A percentile compares a stretch with the other conserved stretches of the same genome.
phyloP scores from a whole-genome alignment of 371 early-diverging fungal species.

The Conidiobolus incongruus region DNA sequence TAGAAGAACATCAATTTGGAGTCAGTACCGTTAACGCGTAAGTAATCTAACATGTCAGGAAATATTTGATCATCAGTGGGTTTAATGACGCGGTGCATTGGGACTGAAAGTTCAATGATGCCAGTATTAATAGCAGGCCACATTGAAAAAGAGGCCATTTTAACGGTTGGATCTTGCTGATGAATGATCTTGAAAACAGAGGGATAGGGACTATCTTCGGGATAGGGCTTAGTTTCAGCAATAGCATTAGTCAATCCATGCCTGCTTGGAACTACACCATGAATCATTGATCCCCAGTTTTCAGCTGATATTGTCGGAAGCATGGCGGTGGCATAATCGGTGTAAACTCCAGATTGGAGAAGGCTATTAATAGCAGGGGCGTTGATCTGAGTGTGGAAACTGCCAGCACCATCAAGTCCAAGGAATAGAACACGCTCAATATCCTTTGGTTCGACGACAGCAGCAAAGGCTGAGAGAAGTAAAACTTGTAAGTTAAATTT shows the following conservation, averaged over 20 bases:
- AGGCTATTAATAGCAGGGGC: neutral
- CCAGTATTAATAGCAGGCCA: conserved; percentile 8
- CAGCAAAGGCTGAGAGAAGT: too few relatives aligned
- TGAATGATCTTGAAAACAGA: conserved; percentile 5
- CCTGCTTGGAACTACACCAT: too few relatives aligned
- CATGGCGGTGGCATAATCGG: neutral
- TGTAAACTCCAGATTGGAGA: neutral
- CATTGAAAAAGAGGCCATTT: conserved; percentile 2
- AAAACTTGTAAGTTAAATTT: too few relatives aligned
- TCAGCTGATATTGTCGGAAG: conserved; percentile 5
- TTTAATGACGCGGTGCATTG: conserved; percentile 1
- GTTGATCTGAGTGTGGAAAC: neutral
- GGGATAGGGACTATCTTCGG: conserved; percentile 7
- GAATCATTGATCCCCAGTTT: conserved; percentile 7
- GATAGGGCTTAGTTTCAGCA: too few relatives aligned
- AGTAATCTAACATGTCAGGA: conserved; percentile 2
- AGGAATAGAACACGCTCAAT: neutral
- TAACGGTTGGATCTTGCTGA: neutral
- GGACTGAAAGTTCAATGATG: conserved; percentile 4
- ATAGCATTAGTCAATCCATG: too few relatives aligned
- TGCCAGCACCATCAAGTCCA: conserved; percentile 1
- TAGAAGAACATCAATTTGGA: conserved; percentile 4
- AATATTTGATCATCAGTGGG: conserved; percentile 1
- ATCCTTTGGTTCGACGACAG: neutral
- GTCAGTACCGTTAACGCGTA: neutral